Base-by-base conservation (phyloP, 805 yeast species). In the Kodamaea neixiangensis region DNA sequence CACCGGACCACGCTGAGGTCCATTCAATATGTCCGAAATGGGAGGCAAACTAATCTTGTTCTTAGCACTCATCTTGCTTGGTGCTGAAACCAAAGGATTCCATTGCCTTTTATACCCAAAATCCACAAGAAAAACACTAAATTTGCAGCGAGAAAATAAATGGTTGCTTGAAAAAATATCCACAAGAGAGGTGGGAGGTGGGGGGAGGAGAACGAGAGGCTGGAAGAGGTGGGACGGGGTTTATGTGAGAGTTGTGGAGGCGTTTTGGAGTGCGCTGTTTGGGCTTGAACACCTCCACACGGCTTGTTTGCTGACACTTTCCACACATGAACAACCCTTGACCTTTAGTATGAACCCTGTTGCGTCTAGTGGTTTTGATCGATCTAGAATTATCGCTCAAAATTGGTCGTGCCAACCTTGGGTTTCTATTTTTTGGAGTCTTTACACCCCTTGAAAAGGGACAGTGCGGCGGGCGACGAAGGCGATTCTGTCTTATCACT, bases 21-120 rank as follows among this genome's bases (percentile, higher is more conserved):
- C 33, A 17, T 19, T 38, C 51, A 73, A 62, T 20, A 73, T 69
- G 59, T 73, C 75, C n/a, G 73, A 68, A 33, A 73, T 73, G 3
- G 77, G 76, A 9, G 77, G 78, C 57, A 73, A 67, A 20, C 70
- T 65, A 11, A 73, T 61, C 48, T 65, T 48, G 40, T 45, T 45
- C 41, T 45, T 49, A 9, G 49, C 39, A 33, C 49, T 45, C 41
- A 42, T 49, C 33, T 39, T 49, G 31, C 44, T 39, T 45, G 49
- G 39, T 41, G 21, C 15, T 21, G 18, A 9, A 40, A 15, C 35
- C 31, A 31, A 42, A 37, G 49, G 33, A 40, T 19, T 47, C 41
- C 41, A 43, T 47, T 47, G 22, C 22, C 41, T 40, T 31, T 47
- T 33, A 44, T 47, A 34, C 49, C 31, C 14, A 37, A 11, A 42